phyloP scores from a whole-genome alignment of 148 eudicot genomes.

The Vaccinium darrowii region DNA sequence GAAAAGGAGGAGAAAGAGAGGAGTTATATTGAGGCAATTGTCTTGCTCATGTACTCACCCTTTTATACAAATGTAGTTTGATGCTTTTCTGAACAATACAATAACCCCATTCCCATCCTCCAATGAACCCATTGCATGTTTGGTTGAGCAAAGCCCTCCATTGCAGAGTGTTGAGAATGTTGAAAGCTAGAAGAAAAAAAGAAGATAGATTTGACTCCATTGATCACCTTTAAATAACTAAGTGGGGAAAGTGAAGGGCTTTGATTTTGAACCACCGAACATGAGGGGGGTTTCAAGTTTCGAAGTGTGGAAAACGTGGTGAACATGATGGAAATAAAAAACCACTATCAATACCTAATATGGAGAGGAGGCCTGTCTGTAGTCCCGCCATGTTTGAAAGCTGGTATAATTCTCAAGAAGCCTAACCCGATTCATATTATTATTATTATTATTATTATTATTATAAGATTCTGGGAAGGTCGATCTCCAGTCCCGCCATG shows the following conservation, averaged over 20 bases:
- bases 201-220: neutral
- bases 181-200: neutral
- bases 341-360: neutral
- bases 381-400: neutral
- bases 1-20: neutral
- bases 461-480: neutral
- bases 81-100: neutral
- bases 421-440: neutral
- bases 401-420: neutral
- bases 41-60: neutral
- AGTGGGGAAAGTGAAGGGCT: neutral
- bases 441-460: neutral
- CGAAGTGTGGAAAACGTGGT: slow-evolving; percentile 1
- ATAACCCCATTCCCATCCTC: neutral
- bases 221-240: neutral
- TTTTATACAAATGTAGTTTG: neutral
- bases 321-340: neutral
- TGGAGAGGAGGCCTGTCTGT: neutral
- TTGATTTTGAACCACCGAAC: slow-evolving; percentile 19
- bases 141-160: neutral
- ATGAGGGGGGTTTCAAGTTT: neutral
- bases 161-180: neutral
- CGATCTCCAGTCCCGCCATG: neutral
- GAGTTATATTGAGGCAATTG: neutral
- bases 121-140: neutral